A percentile compares a stretch with the other conserved stretches of the same genome.
These are phyloP conservation scores for Cercophora scortea DNA, from an alignment of 495 filamentous ascomycete genomes.

Conservation along the genomic window DNA sequence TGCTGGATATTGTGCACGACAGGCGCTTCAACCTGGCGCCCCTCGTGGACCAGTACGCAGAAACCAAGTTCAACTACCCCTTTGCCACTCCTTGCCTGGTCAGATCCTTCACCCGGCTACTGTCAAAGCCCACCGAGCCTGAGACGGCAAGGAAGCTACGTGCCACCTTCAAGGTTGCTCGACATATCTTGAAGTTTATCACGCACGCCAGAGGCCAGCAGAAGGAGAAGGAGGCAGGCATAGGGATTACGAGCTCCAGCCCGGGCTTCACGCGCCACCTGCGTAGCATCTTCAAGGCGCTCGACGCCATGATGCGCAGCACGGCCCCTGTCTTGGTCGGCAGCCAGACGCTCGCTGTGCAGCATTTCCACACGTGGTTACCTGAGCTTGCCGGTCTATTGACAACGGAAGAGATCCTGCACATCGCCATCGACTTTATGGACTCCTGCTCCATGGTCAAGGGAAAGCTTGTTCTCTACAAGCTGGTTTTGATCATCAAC, in stretches of 20 bases:
- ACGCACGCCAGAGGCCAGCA: constrained; percentile 82
- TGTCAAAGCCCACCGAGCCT: constrained; percentile 69
- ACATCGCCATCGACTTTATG: constrained; percentile 88
- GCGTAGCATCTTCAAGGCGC: constrained; percentile 76
- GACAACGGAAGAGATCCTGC: constrained; percentile 73
- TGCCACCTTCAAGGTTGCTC: constrained; percentile 90
- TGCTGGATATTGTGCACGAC: constrained; percentile 90
- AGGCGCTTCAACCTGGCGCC: constrained; percentile 86
- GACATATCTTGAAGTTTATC: constrained; percentile 91
- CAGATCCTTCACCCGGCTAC: constrained; percentile 71
- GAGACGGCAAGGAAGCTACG: constrained; percentile 77
- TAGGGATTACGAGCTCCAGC: constrained; percentile 72
- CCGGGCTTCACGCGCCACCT: constrained; percentile 78
- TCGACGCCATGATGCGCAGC: constrained; percentile 84
- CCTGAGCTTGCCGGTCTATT: constrained; percentile 76
- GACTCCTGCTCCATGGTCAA: constrained; percentile 82
- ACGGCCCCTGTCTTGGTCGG: constrained; percentile 77
- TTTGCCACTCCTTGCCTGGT: constrained; percentile 90
- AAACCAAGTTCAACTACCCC: constrained; percentile 83
- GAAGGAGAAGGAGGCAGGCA: constrained; percentile 77
- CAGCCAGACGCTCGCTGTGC: constrained; percentile 89
- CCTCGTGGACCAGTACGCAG: constrained; percentile 85
- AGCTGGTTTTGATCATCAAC: constrained; percentile 85
- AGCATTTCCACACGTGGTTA: constrained; percentile 95
- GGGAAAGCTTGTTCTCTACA: constrained; percentile 91